phyloP scores from a whole-genome alignment of 2,329 filamentous ascomycete species.

The Metarhizium robertsii region DNA sequence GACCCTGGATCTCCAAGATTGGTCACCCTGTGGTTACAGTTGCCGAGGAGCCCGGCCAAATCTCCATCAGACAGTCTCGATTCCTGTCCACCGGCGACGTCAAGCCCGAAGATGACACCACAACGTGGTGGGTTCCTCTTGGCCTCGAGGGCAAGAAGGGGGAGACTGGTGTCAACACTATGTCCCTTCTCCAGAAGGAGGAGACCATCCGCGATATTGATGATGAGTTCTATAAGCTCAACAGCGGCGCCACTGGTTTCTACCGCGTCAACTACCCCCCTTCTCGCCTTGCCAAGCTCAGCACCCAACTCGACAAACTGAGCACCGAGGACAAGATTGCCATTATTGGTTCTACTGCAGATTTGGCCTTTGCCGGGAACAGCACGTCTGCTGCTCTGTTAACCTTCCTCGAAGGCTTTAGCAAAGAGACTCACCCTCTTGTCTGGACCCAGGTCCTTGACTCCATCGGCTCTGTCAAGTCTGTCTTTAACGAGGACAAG shows the following conservation, averaged over 20 bases:
- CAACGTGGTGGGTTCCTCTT: constrained; percentile 92
- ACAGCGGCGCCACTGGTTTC: constrained; percentile 77
- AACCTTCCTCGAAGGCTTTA: constrained; percentile 77
- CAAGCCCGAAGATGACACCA: constrained; percentile 82
- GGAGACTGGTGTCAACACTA: constrained; percentile 49
- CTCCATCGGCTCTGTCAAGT: constrained; percentile 66
- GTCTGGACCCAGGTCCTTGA: constrained; percentile 83
- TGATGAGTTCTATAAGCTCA: constrained; percentile 85
- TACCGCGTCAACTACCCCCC: constrained; percentile 92
- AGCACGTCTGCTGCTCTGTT: constrained; percentile 74
- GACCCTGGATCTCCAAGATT: constrained; percentile 90
- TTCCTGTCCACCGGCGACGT: constrained; percentile 91
- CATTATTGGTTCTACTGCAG: constrained; percentile 79
- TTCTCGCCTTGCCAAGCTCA: constrained; percentile 71
- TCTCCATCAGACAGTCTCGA: constrained; percentile 74
- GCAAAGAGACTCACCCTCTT: constrained; percentile 70
- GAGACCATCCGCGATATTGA: constrained; percentile 68
- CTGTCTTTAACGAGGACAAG: constrained; percentile 74
- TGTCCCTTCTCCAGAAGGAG: constrained; percentile 66
- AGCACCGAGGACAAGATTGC: constrained; percentile 87
- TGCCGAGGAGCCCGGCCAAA: constrained; percentile 71
- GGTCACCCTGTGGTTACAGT: constrained; percentile 88
- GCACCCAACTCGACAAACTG: constrained; percentile 64
- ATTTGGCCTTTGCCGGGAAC: constrained; percentile 80
- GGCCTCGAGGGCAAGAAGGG: constrained; percentile 69